Base-by-base conservation (phyloP, 495 filamentous ascomycete genomes). In the Thermothielavioides terrestris region DNA sequence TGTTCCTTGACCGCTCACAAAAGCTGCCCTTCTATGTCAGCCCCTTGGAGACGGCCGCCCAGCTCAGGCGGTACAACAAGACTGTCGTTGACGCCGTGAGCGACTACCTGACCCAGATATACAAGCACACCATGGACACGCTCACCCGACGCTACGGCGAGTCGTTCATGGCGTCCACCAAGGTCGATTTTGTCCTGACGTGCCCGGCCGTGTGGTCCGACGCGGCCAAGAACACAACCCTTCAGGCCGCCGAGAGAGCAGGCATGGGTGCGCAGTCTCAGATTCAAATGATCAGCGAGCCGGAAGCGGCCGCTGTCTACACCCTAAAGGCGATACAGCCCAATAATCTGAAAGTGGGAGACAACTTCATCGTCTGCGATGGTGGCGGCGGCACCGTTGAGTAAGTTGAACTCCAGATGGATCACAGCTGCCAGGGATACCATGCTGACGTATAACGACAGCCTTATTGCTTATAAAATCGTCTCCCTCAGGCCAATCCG, bases 161-260 rank as follows among this genome's bases (percentile, higher is more conserved):
- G 54, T 75, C 76, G 5, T 78, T 83, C 49, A 75, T 89, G 62
- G 68, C 70, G 5, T 75, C 71, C 2, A 84, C 77, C 8, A 76
- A 74, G 30, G 75, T 86, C 26, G 77, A 81, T 34, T 85, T 83
- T 52, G 79, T 88, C 21, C 68, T 89, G 21, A 89, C 85, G 0
- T 86, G 86, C 30, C 85, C 85, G 6, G 85, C 85, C n/a, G 78
- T 89, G n/a, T 88, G 85, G 85, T 80, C 79, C 8, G 84, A 88
- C 41, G 74, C 75, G 15, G 84, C 84, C n/a, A 86, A 87, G 62
- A 75, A 78, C 42, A 77, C 76, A 12, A 86, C 82, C 0, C 60
- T 81, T 26, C 66, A 72, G 38, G 84, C 83, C 21, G 84, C 84
- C 1, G 77, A 85, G 58, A 58, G 74, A 1, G 84, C 84, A 3